A percentile compares a stretch with the other conserved stretches of the same genome.
These are phyloP conservation scores for Amanita fuliginea DNA, from an alignment of 768 basidiomycete genomes.

Conservation along the genomic window DNA sequence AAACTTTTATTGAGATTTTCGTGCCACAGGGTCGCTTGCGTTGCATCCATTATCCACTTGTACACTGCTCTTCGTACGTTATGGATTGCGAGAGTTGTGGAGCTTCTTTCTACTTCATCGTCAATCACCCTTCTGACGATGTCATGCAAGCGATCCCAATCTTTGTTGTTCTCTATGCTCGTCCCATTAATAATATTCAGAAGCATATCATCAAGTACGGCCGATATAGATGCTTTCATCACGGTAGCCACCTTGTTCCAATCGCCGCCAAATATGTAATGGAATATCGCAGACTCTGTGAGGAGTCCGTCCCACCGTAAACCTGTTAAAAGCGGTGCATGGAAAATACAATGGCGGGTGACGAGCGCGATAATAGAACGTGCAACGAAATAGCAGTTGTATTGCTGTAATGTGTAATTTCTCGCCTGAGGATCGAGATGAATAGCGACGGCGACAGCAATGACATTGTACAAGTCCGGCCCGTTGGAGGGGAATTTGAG, in stretches of 20 bases:
- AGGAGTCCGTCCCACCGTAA: background rate
- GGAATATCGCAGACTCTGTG: background rate
- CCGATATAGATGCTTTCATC: background rate
- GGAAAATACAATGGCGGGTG: background rate
- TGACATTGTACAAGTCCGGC: constrained; percentile 1
- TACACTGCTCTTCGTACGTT: background rate
- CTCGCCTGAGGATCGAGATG: background rate
- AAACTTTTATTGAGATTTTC: background rate
- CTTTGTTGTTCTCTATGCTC: background rate
- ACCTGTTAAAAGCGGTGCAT: background rate
- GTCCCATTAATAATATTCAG: background rate
- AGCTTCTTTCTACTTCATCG: background rate
- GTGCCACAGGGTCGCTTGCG: background rate
- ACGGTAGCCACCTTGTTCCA: background rate
- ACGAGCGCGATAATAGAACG: background rate
- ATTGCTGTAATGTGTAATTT: background rate
- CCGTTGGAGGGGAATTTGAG: background rate
- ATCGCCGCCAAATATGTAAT: background rate
- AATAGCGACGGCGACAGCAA: background rate
- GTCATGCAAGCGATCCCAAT: background rate
- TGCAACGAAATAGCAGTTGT: constrained; percentile 1
- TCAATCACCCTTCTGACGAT: background rate
- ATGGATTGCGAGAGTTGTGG: background rate
- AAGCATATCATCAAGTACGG: background rate
- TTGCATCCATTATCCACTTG: background rate